phyloP scores from a whole-genome alignment of 768 basidiomycete genomes.

The Amyloporia xantha region DNA sequence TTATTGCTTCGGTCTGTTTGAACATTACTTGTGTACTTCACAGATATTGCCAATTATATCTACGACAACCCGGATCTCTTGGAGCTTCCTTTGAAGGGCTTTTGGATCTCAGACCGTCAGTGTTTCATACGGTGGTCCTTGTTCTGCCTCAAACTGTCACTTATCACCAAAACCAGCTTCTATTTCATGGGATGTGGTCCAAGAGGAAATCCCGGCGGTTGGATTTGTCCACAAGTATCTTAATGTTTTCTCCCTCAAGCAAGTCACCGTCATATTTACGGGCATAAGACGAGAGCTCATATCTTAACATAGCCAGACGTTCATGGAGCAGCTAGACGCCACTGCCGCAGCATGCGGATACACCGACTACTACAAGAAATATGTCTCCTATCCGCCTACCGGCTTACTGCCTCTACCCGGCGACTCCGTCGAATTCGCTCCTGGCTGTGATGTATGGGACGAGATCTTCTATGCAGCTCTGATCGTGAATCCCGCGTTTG shows the following conservation, averaged over 20 bases:
- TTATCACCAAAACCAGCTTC: not conserved
- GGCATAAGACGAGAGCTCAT: not conserved
- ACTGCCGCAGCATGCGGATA: constrained; percentile 54
- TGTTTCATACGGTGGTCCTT: not conserved
- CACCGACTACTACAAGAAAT: constrained; percentile 50
- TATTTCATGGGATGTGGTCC: constrained; percentile 53
- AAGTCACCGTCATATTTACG: constrained; percentile 13
- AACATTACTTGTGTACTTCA: not conserved
- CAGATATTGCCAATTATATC: constrained; percentile 73
- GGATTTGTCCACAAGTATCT: constrained; percentile 69
- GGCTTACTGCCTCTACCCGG: constrained; percentile 58
- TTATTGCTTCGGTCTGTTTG: not conserved
- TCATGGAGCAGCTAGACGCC: constrained; percentile 51
- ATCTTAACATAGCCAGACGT: constrained; percentile 43
- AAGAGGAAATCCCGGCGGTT: constrained; percentile 65
- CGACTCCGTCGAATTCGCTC: constrained; percentile 36
- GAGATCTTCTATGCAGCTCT: constrained; percentile 57
- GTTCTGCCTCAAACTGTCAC: not conserved
- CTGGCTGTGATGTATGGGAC: constrained; percentile 64
- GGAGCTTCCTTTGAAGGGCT: constrained; percentile 56
- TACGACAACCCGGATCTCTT: constrained; percentile 48
- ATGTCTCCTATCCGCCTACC: constrained; percentile 63
- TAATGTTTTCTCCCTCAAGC: constrained; percentile 71
- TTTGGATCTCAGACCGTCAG: constrained; percentile 71
- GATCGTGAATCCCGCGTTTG: constrained; percentile 64